These are phyloP conservation scores for Claviceps maximensis DNA, from an alignment of 2,329 filamentous ascomycete genomes.

Conservation along the genomic window DNA sequence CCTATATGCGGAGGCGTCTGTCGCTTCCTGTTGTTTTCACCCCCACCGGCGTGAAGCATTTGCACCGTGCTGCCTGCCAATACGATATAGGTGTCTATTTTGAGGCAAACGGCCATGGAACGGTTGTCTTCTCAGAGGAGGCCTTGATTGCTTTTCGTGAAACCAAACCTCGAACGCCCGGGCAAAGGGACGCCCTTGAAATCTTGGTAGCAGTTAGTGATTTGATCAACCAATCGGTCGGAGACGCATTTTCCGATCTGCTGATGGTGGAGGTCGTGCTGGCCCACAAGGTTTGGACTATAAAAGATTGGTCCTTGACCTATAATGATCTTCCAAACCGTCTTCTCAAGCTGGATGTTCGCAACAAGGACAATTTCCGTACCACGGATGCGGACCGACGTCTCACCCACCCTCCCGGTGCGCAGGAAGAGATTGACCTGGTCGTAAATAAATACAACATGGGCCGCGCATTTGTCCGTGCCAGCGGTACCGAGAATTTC, in stretches of 20 bases:
- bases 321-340: conserved; percentile 93
- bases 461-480: conserved; percentile 79
- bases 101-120: conserved; percentile 96
- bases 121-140: conserved; percentile 81
- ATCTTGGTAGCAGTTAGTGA: conserved; percentile 73
- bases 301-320: conserved; percentile 82
- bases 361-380: conserved; percentile 77
- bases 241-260: conserved; percentile 91
- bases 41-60: conserved; percentile 89
- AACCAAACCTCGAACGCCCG: conserved; percentile 76
- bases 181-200: conserved; percentile 79
- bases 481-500: conserved; percentile 90
- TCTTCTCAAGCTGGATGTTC: conserved; percentile 84
- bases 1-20: conserved; percentile 78
- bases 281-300: conserved; percentile 84
- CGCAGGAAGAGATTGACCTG: conserved; percentile 76
- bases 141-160: conserved; percentile 67
- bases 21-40: conserved; percentile 87
- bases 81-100: conserved; percentile 98
- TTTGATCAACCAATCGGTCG: conserved; percentile 95
- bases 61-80: conserved; percentile 90
- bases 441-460: conserved; percentile 83
- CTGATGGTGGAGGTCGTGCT: conserved; percentile 92
- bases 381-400: conserved; percentile 86
- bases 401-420: conserved; percentile 63